phyloP scores from a whole-genome alignment of 2,329 filamentous ascomycete genomes.

The Lasiodiplodia theobromae region DNA sequence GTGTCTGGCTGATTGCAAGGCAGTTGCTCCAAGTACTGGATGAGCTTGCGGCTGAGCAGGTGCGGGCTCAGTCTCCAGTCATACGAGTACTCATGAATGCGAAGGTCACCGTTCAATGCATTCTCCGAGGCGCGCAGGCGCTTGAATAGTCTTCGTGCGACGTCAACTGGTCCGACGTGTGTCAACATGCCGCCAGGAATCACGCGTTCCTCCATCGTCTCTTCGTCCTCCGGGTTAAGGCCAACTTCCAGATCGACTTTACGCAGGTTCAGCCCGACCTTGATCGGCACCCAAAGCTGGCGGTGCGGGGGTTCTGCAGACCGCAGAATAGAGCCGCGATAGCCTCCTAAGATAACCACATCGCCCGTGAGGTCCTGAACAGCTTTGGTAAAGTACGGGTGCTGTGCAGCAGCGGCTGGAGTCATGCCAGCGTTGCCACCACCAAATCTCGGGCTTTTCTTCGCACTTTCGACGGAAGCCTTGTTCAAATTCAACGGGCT shows the following conservation, averaged over 20 bases:
- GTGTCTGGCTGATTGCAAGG: slow-evolving; percentile 73
- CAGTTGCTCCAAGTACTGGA: slow-evolving; percentile 74
- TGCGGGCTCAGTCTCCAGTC: slow-evolving; percentile 91
- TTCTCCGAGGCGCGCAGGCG: slow-evolving; percentile 78
- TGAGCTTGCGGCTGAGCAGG: slow-evolving; percentile 74
- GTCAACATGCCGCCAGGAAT: slow-evolving; percentile 88
- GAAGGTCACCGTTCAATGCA: slow-evolving; percentile 71
- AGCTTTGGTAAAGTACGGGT: slow-evolving; percentile 62
- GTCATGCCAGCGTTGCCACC: slow-evolving; percentile 31
- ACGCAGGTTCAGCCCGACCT: slow-evolving; percentile 87
- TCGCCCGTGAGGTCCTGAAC: slow-evolving; percentile 80
- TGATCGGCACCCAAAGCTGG: slow-evolving; percentile 94
- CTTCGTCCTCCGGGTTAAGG: slow-evolving; percentile 80
- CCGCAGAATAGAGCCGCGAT: slow-evolving; percentile 86
- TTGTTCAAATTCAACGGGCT: slow-evolving; percentile 23
- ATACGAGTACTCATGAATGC: slow-evolving; percentile 91
- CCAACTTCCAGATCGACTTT: slow-evolving; percentile 93
- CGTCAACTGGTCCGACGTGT: slow-evolving; percentile 90
- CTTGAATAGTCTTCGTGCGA: slow-evolving; percentile 82
- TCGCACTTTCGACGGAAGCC: slow-evolving; percentile 4
- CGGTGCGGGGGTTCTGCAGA: slow-evolving; percentile 82
- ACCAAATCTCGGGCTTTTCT: slow-evolving; percentile 14
- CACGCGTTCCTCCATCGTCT: slow-evolving; percentile 81
- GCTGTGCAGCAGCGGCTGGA: slow-evolving; percentile 44
- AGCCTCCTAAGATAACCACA: slow-evolving; percentile 86